Base-by-base conservation (phyloP, 148 eudicot genomes). In the Rhododendron mucronatum region DNA sequence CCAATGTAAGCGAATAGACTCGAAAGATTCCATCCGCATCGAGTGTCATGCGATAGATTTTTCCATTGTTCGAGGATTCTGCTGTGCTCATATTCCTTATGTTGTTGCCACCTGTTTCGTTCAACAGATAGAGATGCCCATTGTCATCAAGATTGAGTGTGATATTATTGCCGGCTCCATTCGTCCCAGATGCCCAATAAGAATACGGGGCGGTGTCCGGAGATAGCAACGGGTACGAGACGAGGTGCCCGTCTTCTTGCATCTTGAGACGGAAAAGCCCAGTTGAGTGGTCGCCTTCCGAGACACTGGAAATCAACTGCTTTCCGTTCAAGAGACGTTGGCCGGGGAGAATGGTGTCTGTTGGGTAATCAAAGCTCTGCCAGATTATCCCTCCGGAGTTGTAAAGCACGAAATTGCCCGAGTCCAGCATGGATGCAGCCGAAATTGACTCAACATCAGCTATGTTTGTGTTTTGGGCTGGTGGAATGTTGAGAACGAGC, bases 361-460 rank as follows among this genome's bases (percentile, higher is more conserved):
- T 88, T 28, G 90, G 88, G n/a, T n/a, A 12, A 4, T 80, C 82
- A 45, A 88, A 88, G 41, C 86, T 88, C 45, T 86, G 51, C 90
- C 90, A 88, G 15, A 86, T 44, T 1, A 78, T 18, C 15, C 2
- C 9, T 0, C 7, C 28, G 5, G 67, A 28, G 23, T 79, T 41
- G 16, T 88, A 83, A 26, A 88, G 82, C 63, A 88, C 90, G 7
- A 88, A 88, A 71, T 88, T 88, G 7, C 86, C 88, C 1, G 84
- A 26, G 69, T 88, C 84, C 0, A 67, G 84, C 84, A 89, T 82
- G 5, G 85, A 86, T 23, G 88, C 87, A 0, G 47, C 59, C 2
- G 85, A 77, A 45, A 61, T 37, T 1, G 48, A 0, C 20, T 8
- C 5, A 77, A 11, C 3, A 30, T 35, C 75, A 5, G 10, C 80